Conservation (phyloP, 2,329 filamentous ascomycete species). For the Colletotrichum acutatum region DNA sequence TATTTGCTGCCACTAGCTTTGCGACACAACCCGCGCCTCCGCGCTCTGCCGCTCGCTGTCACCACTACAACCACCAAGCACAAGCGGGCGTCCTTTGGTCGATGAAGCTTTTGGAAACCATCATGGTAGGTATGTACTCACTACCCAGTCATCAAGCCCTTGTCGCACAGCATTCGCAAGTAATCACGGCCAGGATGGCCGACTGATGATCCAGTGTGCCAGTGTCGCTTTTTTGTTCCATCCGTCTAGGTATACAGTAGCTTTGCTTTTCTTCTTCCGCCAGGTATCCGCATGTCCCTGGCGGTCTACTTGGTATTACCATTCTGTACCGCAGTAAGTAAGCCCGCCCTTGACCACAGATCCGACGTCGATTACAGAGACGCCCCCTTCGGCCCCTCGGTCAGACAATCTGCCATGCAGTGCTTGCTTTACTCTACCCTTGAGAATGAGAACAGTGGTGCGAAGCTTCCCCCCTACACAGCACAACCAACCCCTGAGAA, state of each 20-base stretch:
- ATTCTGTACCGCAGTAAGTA: background rate
- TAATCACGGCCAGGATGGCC: background rate
- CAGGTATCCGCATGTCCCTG: background rate
- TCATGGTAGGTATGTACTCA: background rate
- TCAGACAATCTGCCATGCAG: background rate
- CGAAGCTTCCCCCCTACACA: background rate
- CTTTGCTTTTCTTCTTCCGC: conserved; percentile 10
- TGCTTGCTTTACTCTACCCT: background rate
- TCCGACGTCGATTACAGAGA: background rate
- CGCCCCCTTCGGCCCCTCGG: background rate
- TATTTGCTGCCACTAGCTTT: background rate
- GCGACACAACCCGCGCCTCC: background rate
- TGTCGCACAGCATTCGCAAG: background rate
- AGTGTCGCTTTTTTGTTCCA: conserved; percentile 21
- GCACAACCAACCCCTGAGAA: background rate
- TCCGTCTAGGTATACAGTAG: background rate
- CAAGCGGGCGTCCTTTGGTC: background rate
- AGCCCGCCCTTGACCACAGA: background rate
- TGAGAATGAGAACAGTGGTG: background rate
- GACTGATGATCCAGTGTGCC: background rate
- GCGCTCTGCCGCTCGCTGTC: background rate
- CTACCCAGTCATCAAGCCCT: background rate
- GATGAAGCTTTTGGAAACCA: background rate
- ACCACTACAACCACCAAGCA: background rate
- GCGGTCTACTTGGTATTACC: background rate